Conservation (phyloP, 306 rosid genomes). For the Rosa chinensis region DNA sequence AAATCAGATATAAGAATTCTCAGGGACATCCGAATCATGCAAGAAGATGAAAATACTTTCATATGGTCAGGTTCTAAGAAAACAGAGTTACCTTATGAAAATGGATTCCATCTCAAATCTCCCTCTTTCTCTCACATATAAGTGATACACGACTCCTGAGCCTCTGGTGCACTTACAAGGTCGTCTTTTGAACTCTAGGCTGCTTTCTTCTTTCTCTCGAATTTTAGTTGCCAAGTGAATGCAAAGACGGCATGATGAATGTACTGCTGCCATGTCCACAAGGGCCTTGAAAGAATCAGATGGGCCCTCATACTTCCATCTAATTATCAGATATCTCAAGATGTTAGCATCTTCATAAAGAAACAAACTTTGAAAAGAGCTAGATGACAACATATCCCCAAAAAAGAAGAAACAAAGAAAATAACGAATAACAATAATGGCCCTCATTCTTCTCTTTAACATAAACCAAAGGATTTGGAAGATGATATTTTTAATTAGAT, state of each 20-base stretch:
- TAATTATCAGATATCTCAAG: conserved; percentile 36
- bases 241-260: conserved; percentile 98
- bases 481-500: conserved; percentile 8
- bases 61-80: not conserved
- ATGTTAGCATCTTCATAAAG: conserved; percentile 12
- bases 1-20: conserved; percentile 22
- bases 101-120: conserved; percentile 80
- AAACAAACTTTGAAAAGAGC: not conserved
- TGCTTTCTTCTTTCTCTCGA: conserved; percentile 73
- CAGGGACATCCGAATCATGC: not conserved
- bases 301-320: conserved; percentile 99
- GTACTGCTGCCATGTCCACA: conserved; percentile 98
- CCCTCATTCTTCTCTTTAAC: not conserved
- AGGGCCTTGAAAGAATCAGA: conserved; percentile 96
- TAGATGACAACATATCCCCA: not conserved
- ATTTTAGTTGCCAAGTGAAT: conserved; percentile 82
- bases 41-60: not conserved
- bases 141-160: conserved; percentile 62
- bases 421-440: not conserved
- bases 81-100: conserved; percentile 68
- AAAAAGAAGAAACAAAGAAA: not conserved
- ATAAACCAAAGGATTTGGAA: not conserved
- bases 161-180: conserved; percentile 93
- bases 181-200: conserved; percentile 61
- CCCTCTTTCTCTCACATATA: conserved; percentile 88